Base-by-base conservation (phyloP, 2,329 filamentous ascomycete species). In the Trichoderma cornu-damae region DNA sequence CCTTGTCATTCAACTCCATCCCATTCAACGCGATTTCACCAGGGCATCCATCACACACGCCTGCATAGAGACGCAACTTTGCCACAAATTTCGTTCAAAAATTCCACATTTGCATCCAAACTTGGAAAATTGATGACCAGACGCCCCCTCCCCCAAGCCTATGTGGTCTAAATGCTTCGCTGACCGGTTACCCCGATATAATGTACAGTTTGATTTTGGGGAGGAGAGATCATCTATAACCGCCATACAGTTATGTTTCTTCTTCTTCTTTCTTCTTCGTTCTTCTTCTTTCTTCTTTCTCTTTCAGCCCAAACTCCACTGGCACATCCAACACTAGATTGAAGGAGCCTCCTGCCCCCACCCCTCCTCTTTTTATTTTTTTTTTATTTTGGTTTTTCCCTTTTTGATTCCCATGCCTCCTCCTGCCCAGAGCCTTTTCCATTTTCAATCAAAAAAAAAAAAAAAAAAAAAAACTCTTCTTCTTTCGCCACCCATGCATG, bases 181-280 rank as follows among this genome's bases (percentile, higher is more conserved):
- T 71, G 69, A 67, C 69, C 69, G 61, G 66, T 51, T 71, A 66
- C 70, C n/a, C 71, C 65, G 67, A 68, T 72, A 70, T 79, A 79
- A 72, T 78, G 73, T 80, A 79, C 76, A 80, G 67, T 72, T 64
- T 70, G n/a, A 56, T 70, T 73, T 71, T 74, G 73, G 69, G 71
- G 78, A 78, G 77, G 75, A 79, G 78, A 78, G 76, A 80, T 77
- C 72, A 72, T 77, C 74, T 72, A 72, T 75, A 72, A 70, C 71
- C 72, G 76, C 24, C 34, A 37, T 32, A 34, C 16, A 54, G 40
- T 24, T 34, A 32, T 46, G 28, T 53, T 20, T 22, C 32, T 43
- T 51, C 20, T 44, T 18, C n/a, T n/a, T n/a, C n/a, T n/a, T n/a
- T n/a, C n/a, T n/a, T n/a, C n/a, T n/a, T n/a, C n/a, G n/a, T n/a